phyloP scores from a whole-genome alignment of 331 rosid species.

The Phaseolus coccineus region DNA sequence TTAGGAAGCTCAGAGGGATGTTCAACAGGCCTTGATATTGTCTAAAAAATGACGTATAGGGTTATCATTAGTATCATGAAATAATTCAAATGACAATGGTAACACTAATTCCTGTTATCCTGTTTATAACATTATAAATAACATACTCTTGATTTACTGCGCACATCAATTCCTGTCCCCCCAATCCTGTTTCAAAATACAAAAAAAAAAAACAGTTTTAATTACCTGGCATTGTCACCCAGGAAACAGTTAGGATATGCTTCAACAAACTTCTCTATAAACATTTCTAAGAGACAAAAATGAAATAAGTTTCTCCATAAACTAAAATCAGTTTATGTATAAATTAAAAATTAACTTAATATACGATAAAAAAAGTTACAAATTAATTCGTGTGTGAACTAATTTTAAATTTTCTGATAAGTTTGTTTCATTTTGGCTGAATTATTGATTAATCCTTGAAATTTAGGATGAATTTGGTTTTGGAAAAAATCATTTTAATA shows the following conservation, averaged over 20 bases:
- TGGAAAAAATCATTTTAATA: no score
- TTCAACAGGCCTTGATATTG: slow-evolving; percentile 88
- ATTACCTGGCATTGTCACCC: slow-evolving; percentile 35
- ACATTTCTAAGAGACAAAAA: no score
- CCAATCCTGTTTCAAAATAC: slow-evolving; percentile 78
- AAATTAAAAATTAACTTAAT: no score
- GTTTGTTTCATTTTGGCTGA: no score
- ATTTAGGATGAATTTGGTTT: no score
- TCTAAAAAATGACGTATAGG: slow-evolving; percentile 56
- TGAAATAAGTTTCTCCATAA: no score
- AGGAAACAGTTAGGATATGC: background rate
- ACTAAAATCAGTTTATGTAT: no score
- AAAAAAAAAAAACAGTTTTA: background rate
- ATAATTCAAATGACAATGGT: slow-evolving; percentile 16
- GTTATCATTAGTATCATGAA: slow-evolving; percentile 36
- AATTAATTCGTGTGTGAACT: no score
- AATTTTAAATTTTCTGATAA: no score
- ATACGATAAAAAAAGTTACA: no score
- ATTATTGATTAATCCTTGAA: no score
- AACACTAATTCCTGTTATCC: slow-evolving; percentile 8
- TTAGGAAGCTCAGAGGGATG: slow-evolving; percentile 98
- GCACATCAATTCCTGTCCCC: slow-evolving; percentile 92
- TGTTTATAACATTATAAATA: slow-evolving; percentile 37
- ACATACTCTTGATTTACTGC: slow-evolving; percentile 95
- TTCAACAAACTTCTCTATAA: no score